These are phyloP conservation scores for Pouteria glomerata DNA, from an alignment of 148 eudicot species.

Conservation along the genomic window DNA sequence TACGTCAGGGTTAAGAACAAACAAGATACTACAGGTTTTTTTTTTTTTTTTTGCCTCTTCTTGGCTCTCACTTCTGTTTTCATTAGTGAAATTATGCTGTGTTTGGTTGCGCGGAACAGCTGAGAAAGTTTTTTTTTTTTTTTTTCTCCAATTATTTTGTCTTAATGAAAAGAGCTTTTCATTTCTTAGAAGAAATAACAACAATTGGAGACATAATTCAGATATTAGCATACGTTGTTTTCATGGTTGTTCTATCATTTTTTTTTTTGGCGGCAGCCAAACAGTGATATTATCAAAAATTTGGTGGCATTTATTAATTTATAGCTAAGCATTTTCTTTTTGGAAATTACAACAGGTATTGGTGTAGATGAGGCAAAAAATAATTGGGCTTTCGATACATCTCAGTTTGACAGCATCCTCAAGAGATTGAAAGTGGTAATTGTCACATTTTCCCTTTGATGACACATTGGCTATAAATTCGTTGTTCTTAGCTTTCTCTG, in stretches of 20 bases:
- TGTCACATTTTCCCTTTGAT: constrained; percentile 6
- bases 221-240: too few species aligned
- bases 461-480: background rate
- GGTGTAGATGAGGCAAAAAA: constrained; percentile 72
- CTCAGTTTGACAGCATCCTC: constrained; percentile 89
- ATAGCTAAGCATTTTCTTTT: background rate
- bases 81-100: background rate
- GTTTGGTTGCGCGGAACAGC: background rate
- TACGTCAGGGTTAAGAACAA: constrained; percentile 87
- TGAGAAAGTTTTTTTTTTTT: too few species aligned
- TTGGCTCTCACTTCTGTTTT: background rate
- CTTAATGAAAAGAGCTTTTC: too few species aligned
- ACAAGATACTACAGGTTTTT: constrained; percentile 62
- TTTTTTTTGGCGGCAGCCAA: background rate
- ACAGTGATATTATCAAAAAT: background rate
- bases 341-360: constrained; percentile 46
- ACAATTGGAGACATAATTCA: background rate
- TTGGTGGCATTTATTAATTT: background rate
- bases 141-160: too few species aligned
- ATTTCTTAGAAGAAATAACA: background rate
- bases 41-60: too few species aligned
- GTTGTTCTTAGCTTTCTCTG: background rate
- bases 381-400: constrained; percentile 88
- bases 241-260: background rate
- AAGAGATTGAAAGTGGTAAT: constrained; percentile 91